A percentile compares a stretch with the other conserved stretches of the same genome.
Evolutionary conservation across 2,329 filamentous ascomycete species (phyloP).

Genomic region (Fusarium brachygibbosum): DNA sequence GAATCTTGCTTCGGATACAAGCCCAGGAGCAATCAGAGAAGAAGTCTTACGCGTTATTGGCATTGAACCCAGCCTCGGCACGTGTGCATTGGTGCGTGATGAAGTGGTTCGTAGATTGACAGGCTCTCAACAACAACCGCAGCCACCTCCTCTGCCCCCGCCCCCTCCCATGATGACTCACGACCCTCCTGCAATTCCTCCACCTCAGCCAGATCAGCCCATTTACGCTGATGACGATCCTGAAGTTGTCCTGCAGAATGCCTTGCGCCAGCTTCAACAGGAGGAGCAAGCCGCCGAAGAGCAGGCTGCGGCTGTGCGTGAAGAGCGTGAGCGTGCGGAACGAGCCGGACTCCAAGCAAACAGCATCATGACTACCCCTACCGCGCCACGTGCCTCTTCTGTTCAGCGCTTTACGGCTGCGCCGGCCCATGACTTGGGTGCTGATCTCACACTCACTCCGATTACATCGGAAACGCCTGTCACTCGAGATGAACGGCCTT

Average conservation of each 20-base stretch:
- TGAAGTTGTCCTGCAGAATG: conserved; percentile 70
- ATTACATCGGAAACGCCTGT: conserved; percentile 65
- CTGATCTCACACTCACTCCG: conserved; percentile 67
- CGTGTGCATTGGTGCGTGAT: conserved; percentile 70
- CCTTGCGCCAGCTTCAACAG: conserved; percentile 69
- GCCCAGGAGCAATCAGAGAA: conserved; percentile 71
- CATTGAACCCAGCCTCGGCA: conserved; percentile 66
- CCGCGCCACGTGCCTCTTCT: conserved; percentile 47
- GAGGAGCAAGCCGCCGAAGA: conserved; percentile 71
- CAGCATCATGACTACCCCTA: conserved; percentile 54
- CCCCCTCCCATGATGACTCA: conserved; percentile 46
- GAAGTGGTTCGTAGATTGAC: conserved; percentile 63
- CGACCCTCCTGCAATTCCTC: conserved; percentile 48
- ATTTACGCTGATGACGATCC: conserved; percentile 67
- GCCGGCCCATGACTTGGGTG: conserved; percentile 53
- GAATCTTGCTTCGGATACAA: conserved; percentile 69
- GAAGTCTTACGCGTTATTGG: conserved; percentile 68
- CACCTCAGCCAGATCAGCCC: conserved; percentile 53
- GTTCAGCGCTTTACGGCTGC: conserved; percentile 53
- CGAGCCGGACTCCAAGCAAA: conserved; percentile 51
- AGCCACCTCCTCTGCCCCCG: conserved; percentile 22
- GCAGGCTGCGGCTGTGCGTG: conserved; percentile 67
- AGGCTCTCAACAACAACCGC: conserved; percentile 36
- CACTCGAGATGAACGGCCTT: conserved; percentile 62
- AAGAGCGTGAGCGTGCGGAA: conserved; percentile 65